Conservation (phyloP, 257 asterid genomes). For the Mentha longifolia region DNA sequence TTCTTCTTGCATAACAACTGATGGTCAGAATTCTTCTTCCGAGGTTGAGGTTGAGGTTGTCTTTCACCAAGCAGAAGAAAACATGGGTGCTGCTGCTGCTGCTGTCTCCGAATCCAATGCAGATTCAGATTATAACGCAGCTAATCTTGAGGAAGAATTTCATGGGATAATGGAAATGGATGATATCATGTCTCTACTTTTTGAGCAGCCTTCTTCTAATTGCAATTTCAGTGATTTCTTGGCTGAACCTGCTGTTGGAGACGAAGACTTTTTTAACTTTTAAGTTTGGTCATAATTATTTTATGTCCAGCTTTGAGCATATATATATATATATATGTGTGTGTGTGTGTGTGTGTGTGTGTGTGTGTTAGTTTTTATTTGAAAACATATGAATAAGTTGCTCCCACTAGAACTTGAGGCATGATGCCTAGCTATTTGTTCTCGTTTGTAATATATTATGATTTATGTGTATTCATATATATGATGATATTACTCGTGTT, state of each 20-base stretch:
- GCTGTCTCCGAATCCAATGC: not conserved
- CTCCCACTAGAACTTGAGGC: too few species aligned
- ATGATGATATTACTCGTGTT: too few species aligned
- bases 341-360: too few species aligned
- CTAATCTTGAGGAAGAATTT: not conserved
- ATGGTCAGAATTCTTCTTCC: not conserved
- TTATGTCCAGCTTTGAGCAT: not conserved
- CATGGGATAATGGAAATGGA: not conserved
- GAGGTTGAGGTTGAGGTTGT: not conserved
- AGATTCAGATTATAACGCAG: not conserved
- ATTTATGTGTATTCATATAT: too few species aligned
- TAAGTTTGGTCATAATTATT: constrained; percentile 14
- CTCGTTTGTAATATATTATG: too few species aligned
- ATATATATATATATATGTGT: too few species aligned
- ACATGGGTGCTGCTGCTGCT: not conserved
- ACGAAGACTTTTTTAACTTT: constrained; percentile 17
- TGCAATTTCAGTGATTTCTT: not conserved
- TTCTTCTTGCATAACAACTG: not conserved
- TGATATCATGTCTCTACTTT: not conserved
- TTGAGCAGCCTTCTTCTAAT: constrained; percentile 1
- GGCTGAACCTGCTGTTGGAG: constrained; percentile 6
- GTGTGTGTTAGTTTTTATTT: too few species aligned
- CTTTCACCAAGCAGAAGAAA: not conserved
- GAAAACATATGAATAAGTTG: too few species aligned
- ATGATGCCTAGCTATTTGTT: too few species aligned